These are phyloP conservation scores for Dryadomyces sulphureus DNA, from an alignment of 2,329 filamentous ascomycete genomes.

Conservation along the genomic window DNA sequence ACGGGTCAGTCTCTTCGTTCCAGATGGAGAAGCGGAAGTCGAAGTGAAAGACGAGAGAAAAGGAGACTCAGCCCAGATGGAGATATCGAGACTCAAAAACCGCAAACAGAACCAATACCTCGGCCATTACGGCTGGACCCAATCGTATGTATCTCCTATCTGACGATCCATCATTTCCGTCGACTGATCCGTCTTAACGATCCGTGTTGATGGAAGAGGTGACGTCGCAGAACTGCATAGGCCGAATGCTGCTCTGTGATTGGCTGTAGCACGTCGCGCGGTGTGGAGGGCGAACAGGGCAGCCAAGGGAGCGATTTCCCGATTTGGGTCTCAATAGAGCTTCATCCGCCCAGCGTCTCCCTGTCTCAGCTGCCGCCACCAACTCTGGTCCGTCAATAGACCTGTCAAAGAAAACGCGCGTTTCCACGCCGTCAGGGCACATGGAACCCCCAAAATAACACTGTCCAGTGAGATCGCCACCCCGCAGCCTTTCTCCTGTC, in stretches of 20 bases:
- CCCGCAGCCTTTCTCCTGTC: not conserved
- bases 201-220: too few species aligned
- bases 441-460: not conserved
- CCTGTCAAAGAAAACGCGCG: not conserved
- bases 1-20: not conserved
- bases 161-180: too few species aligned
- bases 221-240: too few species aligned
- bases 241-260: too few species aligned
- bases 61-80: too few species aligned
- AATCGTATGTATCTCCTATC: too few species aligned
- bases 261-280: too few species aligned
- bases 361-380: not conserved
- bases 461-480: not conserved
- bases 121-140: too few species aligned
- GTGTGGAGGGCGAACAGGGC: not conserved
- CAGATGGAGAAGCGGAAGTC: not conserved
- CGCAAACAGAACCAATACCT: too few species aligned
- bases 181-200: too few species aligned
- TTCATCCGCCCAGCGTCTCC: slow-evolving; percentile 4
- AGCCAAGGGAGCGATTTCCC: slow-evolving; percentile 5
- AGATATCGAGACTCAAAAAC: too few species aligned
- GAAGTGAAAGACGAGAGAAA: too few species aligned
- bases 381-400: not conserved
- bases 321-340: slow-evolving; percentile 12
- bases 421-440: not conserved